Percentiles rank a stretch among this genome's conserved stretches.
These are phyloP conservation scores for Phytopythium ostracodes DNA, from an alignment of 352 stramenopile genomes.

Conservation along the genomic window DNA sequence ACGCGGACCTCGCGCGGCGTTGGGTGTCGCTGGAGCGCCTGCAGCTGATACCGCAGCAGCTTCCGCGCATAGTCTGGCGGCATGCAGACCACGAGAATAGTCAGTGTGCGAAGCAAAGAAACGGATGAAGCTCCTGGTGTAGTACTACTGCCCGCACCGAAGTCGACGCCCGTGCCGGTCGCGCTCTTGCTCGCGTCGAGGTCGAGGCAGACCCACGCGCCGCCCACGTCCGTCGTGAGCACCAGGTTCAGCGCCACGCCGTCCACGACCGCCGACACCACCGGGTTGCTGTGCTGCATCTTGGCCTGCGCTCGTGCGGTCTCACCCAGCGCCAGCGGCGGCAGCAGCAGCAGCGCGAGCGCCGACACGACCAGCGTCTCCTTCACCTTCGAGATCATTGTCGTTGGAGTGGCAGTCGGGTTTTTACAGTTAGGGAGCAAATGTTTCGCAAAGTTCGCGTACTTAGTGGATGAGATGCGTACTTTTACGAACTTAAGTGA, in stretches of 20 bases:
- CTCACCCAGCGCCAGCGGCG: neutral
- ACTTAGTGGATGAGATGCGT: neutral
- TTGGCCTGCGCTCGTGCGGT: slow-evolving; percentile 20
- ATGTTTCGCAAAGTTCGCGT: neutral
- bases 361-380: neutral
- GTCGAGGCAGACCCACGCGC: slow-evolving; percentile 36
- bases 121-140: neutral
- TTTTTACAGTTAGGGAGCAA: too few species aligned
- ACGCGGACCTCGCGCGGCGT: slow-evolving; percentile 17
- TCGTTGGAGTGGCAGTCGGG: too few species aligned
- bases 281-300: slow-evolving; percentile 39
- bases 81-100: neutral
- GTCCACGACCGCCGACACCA: slow-evolving; percentile 29
- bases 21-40: slow-evolving; percentile 20
- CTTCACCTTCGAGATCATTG: neutral
- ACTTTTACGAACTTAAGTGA: neutral
- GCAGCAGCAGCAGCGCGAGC: neutral
- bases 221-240: slow-evolving; percentile 39
- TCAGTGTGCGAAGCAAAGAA: neutral
- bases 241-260: slow-evolving; percentile 29
- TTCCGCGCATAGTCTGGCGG: slow-evolving; percentile 49
- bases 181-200: slow-evolving; percentile 1
- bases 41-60: slow-evolving; percentile 45
- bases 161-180: slow-evolving; percentile 21
- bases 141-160: slow-evolving; percentile 20